These are phyloP conservation scores for Thermomyces lanuginosus DNA, from an alignment of 2,329 filamentous ascomycete species.

Conservation along the genomic window DNA sequence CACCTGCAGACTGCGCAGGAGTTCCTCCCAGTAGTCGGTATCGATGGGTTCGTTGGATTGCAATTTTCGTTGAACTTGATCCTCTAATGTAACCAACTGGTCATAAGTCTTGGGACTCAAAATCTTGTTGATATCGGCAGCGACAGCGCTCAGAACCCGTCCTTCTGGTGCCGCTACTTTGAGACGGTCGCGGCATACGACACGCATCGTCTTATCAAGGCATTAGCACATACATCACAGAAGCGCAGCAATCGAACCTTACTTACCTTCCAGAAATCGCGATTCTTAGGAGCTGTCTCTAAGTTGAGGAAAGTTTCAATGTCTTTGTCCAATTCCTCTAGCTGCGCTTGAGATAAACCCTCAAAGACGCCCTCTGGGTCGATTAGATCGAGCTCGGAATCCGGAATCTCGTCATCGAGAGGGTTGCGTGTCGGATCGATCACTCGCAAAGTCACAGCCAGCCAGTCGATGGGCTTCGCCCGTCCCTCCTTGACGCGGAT, in stretches of 20 bases:
- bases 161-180: constrained; percentile 50
- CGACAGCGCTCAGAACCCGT: constrained; percentile 65
- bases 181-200: constrained; percentile 63
- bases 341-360: constrained; percentile 47
- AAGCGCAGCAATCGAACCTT: neutral
- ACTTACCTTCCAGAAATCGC: constrained; percentile 65
- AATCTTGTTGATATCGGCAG: constrained; percentile 74
- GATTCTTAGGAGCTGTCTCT: constrained; percentile 61
- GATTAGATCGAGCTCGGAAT: constrained; percentile 61
- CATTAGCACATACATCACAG: constrained; percentile 9
- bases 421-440: constrained; percentile 68
- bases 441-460: constrained; percentile 78
- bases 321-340: constrained; percentile 64
- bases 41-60: constrained; percentile 83
- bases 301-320: constrained; percentile 65
- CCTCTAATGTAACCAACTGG: constrained; percentile 73
- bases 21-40: constrained; percentile 92
- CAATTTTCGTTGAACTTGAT: constrained; percentile 72
- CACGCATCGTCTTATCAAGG: constrained; percentile 52
- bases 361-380: constrained; percentile 71
- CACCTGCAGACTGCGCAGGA: constrained; percentile 66
- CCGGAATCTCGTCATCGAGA: constrained; percentile 66
- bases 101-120: constrained; percentile 70
- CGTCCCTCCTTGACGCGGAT: constrained; percentile 84
- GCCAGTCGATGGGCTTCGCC: constrained; percentile 82